These are phyloP conservation scores for Monosiga brevicollis DNA, from an alignment of 78 protist species.

Conservation along the genomic window DNA sequence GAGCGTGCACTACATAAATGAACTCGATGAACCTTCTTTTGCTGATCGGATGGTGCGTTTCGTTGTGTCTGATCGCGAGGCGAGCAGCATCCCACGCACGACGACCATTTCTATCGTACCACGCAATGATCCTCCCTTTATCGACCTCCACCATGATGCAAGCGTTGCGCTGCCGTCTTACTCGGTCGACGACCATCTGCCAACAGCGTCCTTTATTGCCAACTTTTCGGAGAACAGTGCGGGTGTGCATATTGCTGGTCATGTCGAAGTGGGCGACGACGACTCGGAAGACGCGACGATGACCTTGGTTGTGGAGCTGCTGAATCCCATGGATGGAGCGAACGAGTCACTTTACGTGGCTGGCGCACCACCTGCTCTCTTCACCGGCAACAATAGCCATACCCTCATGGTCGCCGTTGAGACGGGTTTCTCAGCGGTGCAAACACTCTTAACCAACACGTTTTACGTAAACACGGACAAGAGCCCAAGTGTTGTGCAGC, in stretches of 20 bases:
- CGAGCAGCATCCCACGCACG: background rate
- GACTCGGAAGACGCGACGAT: no score
- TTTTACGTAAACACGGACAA: no score
- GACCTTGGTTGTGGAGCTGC: no score
- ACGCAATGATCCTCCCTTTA: background rate
- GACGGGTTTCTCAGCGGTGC: no score
- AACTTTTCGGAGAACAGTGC: background rate
- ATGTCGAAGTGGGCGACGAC: background rate
- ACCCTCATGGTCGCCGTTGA: no score
- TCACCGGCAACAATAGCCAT: no score
- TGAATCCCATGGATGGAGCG: no score
- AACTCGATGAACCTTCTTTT: background rate
- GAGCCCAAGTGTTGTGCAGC: no score
- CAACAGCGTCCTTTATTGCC: background rate
- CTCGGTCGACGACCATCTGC: background rate
- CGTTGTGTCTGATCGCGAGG: background rate
- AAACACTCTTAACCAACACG: no score
- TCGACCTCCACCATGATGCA: background rate
- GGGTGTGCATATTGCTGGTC: background rate
- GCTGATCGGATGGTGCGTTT: background rate
- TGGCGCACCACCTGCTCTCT: no score
- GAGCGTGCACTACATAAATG: background rate
- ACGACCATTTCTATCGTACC: background rate
- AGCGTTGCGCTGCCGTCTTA: background rate
- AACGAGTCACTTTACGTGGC: no score